Evolutionary conservation across 2,329 filamentous ascomycete species (phyloP).

Genomic region (Verticillium klebahnii): DNA sequence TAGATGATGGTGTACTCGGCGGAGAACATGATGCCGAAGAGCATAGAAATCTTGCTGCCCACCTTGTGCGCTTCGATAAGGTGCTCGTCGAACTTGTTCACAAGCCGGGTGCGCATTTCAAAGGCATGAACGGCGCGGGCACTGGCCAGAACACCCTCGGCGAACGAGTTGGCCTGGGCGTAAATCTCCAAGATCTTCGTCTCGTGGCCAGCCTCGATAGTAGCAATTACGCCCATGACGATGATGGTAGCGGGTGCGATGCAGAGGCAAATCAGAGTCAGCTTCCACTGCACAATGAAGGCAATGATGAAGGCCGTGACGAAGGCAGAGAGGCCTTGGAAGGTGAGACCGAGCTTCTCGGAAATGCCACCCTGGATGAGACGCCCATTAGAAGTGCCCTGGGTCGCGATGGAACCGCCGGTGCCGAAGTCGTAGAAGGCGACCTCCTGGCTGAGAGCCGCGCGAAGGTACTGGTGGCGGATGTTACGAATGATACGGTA

Average conservation of each 20-base stretch:
- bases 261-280: conserved; percentile 33
- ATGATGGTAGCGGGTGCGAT: conserved; percentile 24
- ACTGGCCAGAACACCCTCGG: conserved; percentile 31
- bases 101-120: conserved; percentile 30
- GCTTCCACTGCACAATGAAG: conserved; percentile 36
- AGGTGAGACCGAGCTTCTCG: conserved; percentile 33
- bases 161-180: conserved; percentile 27
- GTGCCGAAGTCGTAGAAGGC: conserved; percentile 40
- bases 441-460: conserved; percentile 45
- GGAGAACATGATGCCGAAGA: conserved; percentile 33
- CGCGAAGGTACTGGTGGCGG: conserved; percentile 43
- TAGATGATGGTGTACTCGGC: conserved; percentile 36
- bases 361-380: conserved; percentile 35
- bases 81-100: conserved; percentile 32
- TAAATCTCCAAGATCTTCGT: conserved; percentile 28
- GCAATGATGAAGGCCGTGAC: conserved; percentile 32
- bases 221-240: conserved; percentile 23
- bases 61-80: conserved; percentile 28
- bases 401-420: conserved; percentile 35
- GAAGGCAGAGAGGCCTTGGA: conserved; percentile 33
- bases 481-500: conserved; percentile 44
- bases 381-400: conserved; percentile 40
- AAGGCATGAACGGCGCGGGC: conserved; percentile 38
- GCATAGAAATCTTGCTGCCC: conserved; percentile 31
- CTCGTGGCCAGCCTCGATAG: conserved; percentile 24